Base-by-base conservation (phyloP, 495 filamentous ascomycete species). In the Niebla homalea region DNA sequence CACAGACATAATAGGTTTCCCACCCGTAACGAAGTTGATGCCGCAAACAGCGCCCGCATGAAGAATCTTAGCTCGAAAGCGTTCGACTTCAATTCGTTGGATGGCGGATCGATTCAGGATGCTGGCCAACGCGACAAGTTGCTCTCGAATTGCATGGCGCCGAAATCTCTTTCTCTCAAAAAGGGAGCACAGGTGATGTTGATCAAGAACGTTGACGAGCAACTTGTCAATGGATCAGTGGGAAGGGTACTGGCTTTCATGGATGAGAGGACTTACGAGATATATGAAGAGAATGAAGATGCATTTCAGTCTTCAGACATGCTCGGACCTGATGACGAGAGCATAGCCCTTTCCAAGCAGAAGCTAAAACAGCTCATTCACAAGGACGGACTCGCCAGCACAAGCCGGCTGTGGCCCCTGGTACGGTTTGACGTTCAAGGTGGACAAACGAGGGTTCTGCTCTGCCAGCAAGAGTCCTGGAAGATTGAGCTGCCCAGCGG, bases 151-250 rank as follows among this genome's bases (percentile, higher is more conserved):
- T 95, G 92, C 78, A 96, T 98, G 87, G 90, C 89, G 0, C 88
- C 92, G 4, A 73, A 73, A 25, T 54, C 59, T 0, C 76, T 97
- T 16, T 75, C 81, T 41, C 70, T 98, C 39, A 97, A 95, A 65
- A 85, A 90, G 57, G 87, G 87, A 16, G 82, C 89, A 0, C 93
- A 97, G 61, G 93, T 98, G 23, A 97, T 98, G 92, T 67, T 98
- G n/a, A 95, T 97, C 73, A 98, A 98, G 61, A 98, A 98, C 60
- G 81, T 95, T 70, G 92, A 98, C 63, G 90, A 95, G 2, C 77
- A 74, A 0, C 77, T 97, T 2, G 92, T 97, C 50, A 98, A 98
- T 55, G 92, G 92, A 4, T 93, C 92, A 0, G 75, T 97, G 36
- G 92, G 92, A 1, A 84, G 80, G 43, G 83, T 98, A 2, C 66